Evolutionary conservation across 2,329 filamentous ascomycete species (phyloP), one percentile per base, ranked within the genome.

Genomic region (Venturia carpophila): DNA sequence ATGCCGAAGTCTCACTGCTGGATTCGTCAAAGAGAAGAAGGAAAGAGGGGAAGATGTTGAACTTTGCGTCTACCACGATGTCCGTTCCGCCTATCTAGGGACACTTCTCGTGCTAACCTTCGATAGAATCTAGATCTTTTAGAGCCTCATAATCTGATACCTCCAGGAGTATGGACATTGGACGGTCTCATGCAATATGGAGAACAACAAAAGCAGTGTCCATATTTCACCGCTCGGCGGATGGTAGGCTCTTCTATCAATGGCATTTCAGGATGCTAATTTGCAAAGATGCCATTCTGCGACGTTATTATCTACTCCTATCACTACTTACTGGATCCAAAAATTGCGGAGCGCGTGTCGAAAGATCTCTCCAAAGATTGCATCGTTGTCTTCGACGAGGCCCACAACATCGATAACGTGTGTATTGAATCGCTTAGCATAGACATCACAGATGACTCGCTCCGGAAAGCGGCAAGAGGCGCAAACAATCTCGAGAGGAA

Each of bases 301-400:
- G 97, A 99, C 74, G 92, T 99, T 73, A 97, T 99, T 72, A 99
- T 99, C 70, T 99, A 99, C 79, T 99, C 94, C 0, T 99, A 99
- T 73, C 94, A 99, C 76, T 99, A 99, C 73, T 84, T 99, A 3
- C 84, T 99, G 19, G 95, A 99, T 71, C 94, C 94, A 2, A 99
- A 99, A 75, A 99, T 99, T 71, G 94, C 94, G 15, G 94, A 99
- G 73, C 78, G 93, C 66, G 92, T 97, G 1, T 97, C 94, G 0
- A 92, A 89, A 75, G 94, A 99, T 72, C 84, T 99, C 13, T 97
- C 94, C 0, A 97, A 97, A 71, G 95, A 99, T 75, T 97, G 92
- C 75, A 99, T 99, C 63, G 91, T 99, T 24, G 94, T 99, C 3
- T 99, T 99, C 69, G 94, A 99, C 72, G 94, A 99, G 76, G 94